Conservation (phyloP, 352 stramenopile species). For the Pythium sukuiense region DNA sequence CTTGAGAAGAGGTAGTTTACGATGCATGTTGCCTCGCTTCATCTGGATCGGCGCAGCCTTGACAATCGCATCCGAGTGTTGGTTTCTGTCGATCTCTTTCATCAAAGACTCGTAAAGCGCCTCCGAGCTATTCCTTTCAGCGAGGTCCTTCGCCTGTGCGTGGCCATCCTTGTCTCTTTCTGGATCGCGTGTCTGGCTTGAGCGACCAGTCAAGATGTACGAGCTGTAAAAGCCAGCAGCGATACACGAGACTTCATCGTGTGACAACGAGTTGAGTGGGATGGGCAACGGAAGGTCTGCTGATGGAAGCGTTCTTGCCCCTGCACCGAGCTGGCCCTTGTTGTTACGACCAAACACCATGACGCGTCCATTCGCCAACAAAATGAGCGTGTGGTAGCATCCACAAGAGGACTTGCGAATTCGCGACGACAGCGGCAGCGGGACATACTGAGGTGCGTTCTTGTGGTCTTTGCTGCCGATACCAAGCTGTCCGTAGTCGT, state of each 20-base stretch:
- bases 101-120: conserved; percentile 84
- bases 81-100: conserved; percentile 81
- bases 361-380: conserved; percentile 74
- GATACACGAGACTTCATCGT: conserved; percentile 82
- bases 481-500: conserved; percentile 86
- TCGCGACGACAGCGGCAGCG: conserved; percentile 74
- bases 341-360: conserved; percentile 91
- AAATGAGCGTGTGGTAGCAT: conserved; percentile 82
- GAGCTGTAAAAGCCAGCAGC: conserved; percentile 88
- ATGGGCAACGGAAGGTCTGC: conserved; percentile 79
- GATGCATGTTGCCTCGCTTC: conserved; percentile 43
- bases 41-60: conserved; percentile 38
- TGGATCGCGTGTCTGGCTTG: conserved; percentile 36
- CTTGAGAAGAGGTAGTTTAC: conserved; percentile 72
- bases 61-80: conserved; percentile 12
- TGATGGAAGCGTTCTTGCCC: conserved; percentile 72
- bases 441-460: conserved; percentile 75
- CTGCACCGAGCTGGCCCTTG: conserved; percentile 80
- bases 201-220: conserved; percentile 84
- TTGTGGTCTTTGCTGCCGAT: conserved; percentile 90
- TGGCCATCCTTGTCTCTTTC: conserved; percentile 36
- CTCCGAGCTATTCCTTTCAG: conserved; percentile 75
- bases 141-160: conserved; percentile 52
- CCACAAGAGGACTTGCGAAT: conserved; percentile 78
- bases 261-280: conserved; percentile 68